A percentile compares a stretch with the other conserved stretches of the same genome.
phyloP scores from a whole-genome alignment of 225 moss, liverwort and hornwort species.

The Bryoerythrophyllum caledonicum region DNA sequence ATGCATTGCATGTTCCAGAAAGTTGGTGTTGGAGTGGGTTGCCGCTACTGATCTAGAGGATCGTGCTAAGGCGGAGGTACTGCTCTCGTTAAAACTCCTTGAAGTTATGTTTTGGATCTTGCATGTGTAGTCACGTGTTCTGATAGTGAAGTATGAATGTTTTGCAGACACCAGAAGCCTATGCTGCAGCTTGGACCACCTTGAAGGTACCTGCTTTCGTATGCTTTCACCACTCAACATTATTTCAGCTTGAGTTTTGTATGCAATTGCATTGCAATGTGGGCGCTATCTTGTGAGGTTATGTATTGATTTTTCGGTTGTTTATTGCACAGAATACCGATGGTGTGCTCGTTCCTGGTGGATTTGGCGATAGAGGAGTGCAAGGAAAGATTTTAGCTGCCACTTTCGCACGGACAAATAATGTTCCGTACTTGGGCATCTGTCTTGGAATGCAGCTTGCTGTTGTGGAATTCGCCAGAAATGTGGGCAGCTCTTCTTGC shows the following conservation, averaged over 20 bases:
- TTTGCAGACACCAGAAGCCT: constrained; percentile 64
- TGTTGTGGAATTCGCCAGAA: constrained; percentile 89
- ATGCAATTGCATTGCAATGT: no score
- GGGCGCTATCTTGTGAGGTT: not conserved
- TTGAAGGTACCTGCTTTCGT: constrained; percentile 54
- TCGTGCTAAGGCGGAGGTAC: constrained; percentile 61
- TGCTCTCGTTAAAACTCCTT: not conserved
- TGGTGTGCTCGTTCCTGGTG: constrained; percentile 92
- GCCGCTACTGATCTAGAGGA: constrained; percentile 87
- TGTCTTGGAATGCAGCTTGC: constrained; percentile 99
- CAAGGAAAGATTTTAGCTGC: constrained; percentile 92
- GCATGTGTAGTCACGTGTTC: not conserved
- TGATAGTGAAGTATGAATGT: not conserved
- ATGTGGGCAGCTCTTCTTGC: constrained; percentile 30
- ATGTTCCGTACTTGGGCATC: constrained; percentile 87
- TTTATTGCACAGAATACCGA: constrained; percentile 55
- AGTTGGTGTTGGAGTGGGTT: constrained; percentile 89
- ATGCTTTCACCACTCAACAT: not conserved
- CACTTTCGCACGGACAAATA: constrained; percentile 71
- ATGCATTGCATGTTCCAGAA: constrained; percentile 84
- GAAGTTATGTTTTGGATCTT: not conserved
- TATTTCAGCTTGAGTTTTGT: not conserved
- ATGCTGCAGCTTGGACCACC: constrained; percentile 75
- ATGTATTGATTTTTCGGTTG: not conserved
- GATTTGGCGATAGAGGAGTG: constrained; percentile 91